Percentiles rank a stretch among this genome's conserved stretches.
phyloP scores from a whole-genome alignment of 2,329 filamentous ascomycete species.

The Sordariomycetes sp. region DNA sequence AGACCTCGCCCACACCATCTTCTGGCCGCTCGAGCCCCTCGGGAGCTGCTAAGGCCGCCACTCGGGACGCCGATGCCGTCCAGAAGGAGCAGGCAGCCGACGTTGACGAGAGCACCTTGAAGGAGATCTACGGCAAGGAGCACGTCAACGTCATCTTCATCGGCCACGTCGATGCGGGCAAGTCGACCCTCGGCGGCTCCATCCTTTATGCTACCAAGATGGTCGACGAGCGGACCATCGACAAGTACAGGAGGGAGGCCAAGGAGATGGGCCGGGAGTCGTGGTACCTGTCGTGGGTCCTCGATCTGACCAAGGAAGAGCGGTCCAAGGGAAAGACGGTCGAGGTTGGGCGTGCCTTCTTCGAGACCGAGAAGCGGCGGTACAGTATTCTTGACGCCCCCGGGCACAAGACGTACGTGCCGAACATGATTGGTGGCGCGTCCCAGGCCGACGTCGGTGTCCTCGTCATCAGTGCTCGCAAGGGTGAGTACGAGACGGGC shows the following conservation, averaged over 20 bases:
- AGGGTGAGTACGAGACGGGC: constrained; percentile 97
- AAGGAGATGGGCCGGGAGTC: constrained; percentile 95
- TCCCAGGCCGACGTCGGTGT: constrained; percentile 91
- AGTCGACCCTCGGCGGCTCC: constrained; percentile 88
- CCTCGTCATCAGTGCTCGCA: constrained; percentile 89
- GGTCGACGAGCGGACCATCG: constrained; percentile 98
- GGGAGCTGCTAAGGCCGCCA: constrained; percentile 34
- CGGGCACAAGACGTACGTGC: constrained; percentile 95
- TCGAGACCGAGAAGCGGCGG: constrained; percentile 90
- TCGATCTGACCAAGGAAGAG: constrained; percentile 96
- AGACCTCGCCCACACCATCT: constrained; percentile 56
- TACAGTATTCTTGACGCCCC: constrained; percentile 97
- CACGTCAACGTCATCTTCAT: constrained; percentile 94
- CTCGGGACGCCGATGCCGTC: constrained; percentile 71
- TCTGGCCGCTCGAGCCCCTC: constrained; percentile 80
- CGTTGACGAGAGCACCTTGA: constrained; percentile 62
- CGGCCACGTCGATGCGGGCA: constrained; percentile 96
- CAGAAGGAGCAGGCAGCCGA: constrained; percentile 71
- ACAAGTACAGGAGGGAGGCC: constrained; percentile 95
- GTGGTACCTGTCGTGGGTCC: constrained; percentile 97
- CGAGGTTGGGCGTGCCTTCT: constrained; percentile 90
- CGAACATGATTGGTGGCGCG: constrained; percentile 94
- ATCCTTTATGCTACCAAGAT: constrained; percentile 92
- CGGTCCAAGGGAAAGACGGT: constrained; percentile 95
- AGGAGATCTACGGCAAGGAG: constrained; percentile 94